Evolutionary conservation across 2,329 filamentous ascomycete species (phyloP), one percentile per base, ranked within the genome.

Genomic region (Reticulascus tulasneorum): DNA sequence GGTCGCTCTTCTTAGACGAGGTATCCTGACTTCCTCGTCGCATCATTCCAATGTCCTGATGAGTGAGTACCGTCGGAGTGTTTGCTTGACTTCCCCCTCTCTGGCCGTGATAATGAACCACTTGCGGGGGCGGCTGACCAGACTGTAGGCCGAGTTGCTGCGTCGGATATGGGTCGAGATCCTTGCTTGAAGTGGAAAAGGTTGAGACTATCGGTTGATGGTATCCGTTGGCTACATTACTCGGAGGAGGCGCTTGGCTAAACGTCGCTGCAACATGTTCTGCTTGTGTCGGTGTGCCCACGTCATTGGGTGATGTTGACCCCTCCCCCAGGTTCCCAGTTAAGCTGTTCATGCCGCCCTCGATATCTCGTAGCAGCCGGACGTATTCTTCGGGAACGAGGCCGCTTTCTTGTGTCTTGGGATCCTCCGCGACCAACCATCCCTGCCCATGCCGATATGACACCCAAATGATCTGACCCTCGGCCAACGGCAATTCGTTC

Each of bases 381-480:
- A 98, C 93, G 56, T 97, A 98, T 60, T 94, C 90, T 62, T 98
- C 93, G 0, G 93, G 93, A 2, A 98, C 93, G 23, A 98, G 73
- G 1, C 93, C 93, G 53, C 88, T 94, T 64, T 98, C 93, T 47
- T 80, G 88, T 1, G 89, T 96, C 60, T 88, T 90, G 10, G 91
- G 90, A 54, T 98, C 93, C 64, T 96, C 87, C 5, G 93, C 93
- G 17, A 98, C 93, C 33, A 98, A 73, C 93, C 93, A 98, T 37
- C 93, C 93, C 63, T 97, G 89, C 12, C 91, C 91, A 56, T 97
- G 90, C 27, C 93, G 78, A 60, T 97, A 98, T 12, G 88, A 94
- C 17, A 98, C 90, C 70, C 93, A 85, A 38, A 98, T 95, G 38
- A 96, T 87, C 55, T 98, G 93, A 6, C 93, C 93, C 63, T 98